Conservation (phyloP, 257 asterid species). For the Marsdenia floribunda region DNA sequence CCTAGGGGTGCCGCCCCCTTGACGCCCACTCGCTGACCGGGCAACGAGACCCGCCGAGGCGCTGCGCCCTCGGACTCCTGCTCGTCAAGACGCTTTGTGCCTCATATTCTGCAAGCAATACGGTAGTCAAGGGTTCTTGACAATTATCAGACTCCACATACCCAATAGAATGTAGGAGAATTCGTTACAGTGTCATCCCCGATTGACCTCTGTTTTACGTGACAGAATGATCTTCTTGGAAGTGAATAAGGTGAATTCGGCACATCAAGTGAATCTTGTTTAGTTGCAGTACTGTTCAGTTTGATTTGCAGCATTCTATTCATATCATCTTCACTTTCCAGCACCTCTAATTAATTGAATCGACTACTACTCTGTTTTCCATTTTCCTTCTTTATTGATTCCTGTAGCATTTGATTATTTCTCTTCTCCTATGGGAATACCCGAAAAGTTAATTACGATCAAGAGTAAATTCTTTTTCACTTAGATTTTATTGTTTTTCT, state of each 20-base stretch:
- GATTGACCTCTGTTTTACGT: constrained; percentile 44
- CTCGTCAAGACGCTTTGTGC: too few species aligned
- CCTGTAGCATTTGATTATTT: constrained; percentile 40
- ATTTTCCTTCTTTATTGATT: constrained; percentile 37
- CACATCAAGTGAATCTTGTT: constrained; percentile 40
- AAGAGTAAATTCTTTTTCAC: too few species aligned
- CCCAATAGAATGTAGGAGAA: too few species aligned
- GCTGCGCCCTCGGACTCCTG: too few species aligned
- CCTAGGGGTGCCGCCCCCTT: too few species aligned
- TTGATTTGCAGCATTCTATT: constrained; percentile 31
- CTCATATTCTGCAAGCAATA: too few species aligned
- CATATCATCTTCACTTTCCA: constrained; percentile 20
- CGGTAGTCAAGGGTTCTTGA: too few species aligned
- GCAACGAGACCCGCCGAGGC: too few species aligned
- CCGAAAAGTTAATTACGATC: too few species aligned
- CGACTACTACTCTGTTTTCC: constrained; percentile 34
- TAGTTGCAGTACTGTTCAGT: constrained; percentile 25
- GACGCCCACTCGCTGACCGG: too few species aligned
- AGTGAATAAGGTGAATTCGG: constrained; percentile 44
- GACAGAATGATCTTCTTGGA: constrained; percentile 66
- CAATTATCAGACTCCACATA: too few species aligned
- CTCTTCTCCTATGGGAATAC: constrained; percentile 46
- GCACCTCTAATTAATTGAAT: constrained; percentile 29
- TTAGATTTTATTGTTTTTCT: not conserved
- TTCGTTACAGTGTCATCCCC: constrained; percentile 50